Evolutionary conservation across 805 yeast species (phyloP), one percentile per base, ranked within the genome.

Genomic region (Pichia pseudocactophila): DNA sequence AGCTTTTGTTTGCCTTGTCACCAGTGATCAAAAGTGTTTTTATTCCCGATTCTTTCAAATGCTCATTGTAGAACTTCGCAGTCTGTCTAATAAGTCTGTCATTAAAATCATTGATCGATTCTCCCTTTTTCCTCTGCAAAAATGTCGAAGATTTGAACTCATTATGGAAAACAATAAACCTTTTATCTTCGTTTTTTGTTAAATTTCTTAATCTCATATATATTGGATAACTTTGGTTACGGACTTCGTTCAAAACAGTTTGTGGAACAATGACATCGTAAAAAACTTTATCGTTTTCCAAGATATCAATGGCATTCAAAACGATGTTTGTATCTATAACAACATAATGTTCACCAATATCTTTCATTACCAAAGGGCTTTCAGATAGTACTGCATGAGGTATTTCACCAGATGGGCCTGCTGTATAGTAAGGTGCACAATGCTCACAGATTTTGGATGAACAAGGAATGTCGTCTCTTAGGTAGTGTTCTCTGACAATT

Each of bases 201-300:
- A 92, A 65, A 2, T 83, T 74, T 54, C 97, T 73, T 37, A 90
- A 63, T 57, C 98, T 73, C 54, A 84, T 78, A 59, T 89, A 92
- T 16, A 90, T 80, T 4, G 98, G 96, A 55, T 80, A 76, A 39
- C 95, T 85, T 55, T 81, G 71, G 58, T 87, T 87, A 50, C 86
- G 76, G 9, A 90, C 96, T 61, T 92, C 97, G 52, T 94, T 97
- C 30, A 92, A 68, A 2, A 87, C 97, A 7, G 95, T 83, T 59
- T 92, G 98, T 2, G 97, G 96, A n/a, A 92, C 67, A 43, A 92
- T 81, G 15, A 89, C 96, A 62, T 92, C 97, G 55, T 73, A 81
- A 56, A 92, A 85, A 41, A 84, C 81, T 26, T 74, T 71, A 17
- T 70, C 70, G 53, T 78, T 80, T 61, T 92, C 99, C 43, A 92